Evolutionary conservation across 306 rosid species (phyloP).

Genomic region (Vigna angularis): DNA sequence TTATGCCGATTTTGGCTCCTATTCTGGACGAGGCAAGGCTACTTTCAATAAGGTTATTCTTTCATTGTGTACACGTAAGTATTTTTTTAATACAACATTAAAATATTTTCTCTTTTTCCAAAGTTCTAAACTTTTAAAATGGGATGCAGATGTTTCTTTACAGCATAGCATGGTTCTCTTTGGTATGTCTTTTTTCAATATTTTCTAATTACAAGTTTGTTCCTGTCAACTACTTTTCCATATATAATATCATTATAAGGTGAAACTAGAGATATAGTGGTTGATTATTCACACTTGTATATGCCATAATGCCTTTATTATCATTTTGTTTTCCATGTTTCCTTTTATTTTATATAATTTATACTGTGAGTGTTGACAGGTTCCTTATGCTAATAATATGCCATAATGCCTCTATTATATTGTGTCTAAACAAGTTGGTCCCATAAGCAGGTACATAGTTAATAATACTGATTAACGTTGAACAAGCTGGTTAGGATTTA

Average conservation of each 20-base stretch:
- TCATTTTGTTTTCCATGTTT: neutral
- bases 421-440: conserved; percentile 88
- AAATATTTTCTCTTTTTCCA: neutral
- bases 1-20: conserved; percentile 87
- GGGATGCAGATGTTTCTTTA: conserved; percentile 85
- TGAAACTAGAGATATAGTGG: neutral
- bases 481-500: too few relatives aligned
- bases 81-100: neutral
- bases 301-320: neutral
- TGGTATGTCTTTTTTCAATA: conserved; percentile 61
- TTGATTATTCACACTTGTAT: neutral
- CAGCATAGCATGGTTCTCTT: conserved; percentile 82
- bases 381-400: conserved; percentile 60
- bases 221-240: neutral
- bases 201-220: conserved; percentile 11
- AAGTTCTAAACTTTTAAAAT: conserved; percentile 33
- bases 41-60: conserved; percentile 83
- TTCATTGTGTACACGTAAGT: conserved; percentile 75
- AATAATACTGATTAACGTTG: neutral
- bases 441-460: conserved; percentile 70
- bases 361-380: conserved; percentile 56
- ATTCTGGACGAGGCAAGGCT: conserved; percentile 76
- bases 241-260: neutral
- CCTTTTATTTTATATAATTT: neutral
- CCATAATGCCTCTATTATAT: conserved; percentile 26